Evolutionary conservation across 228 moss, liverwort and hornwort genomes (phyloP), one percentile per base, ranked within the genome.

Genomic region (Sphagnum magellanicum): DNA sequence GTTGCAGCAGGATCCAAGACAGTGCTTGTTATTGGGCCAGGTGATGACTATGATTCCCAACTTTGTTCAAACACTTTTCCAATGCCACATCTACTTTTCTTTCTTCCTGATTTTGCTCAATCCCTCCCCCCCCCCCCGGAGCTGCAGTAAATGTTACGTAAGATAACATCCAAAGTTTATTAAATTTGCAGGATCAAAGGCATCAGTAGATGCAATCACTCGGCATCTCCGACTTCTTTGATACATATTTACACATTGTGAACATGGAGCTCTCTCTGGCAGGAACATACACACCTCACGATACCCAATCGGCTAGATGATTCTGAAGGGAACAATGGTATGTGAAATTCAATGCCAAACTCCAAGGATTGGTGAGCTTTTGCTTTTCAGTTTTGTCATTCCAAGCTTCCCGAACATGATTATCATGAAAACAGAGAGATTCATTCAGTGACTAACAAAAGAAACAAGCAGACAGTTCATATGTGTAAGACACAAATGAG

Each of bases 1-100:
- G 97, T 98, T 68, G 93, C 89, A 32, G 97, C 90, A 74, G 97
- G 97, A 74, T 98, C 97, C 52, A 88, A 98, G 76, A 98, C 97
- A 6, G 97, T 98, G 72, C 89, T 98, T 70, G 93, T 90, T 60
- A 98, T 98, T 50, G 97, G 97, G 4, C 97, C 97, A 84, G 97
- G 97, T 98, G 72, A 70, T 9, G 49, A 15, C 16, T 50, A 67
- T 15, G 16, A 50, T 48, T 16, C 6, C 6, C 14, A 11, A 65
- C 14, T 49, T 12, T 65, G 47, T 65, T 4, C 48, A 10, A 64
- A 48, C 10, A 62, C n/a, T 61, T 16, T 64, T 49, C 16, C 12
- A 49, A 8, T 60, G 6, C 8, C 5, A 50, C 6, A 17, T 50
- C 4, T 50, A 11, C 49, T n/a, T 59, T 16, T 59, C 32, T 17